Percentiles rank a stretch among this genome's conserved stretches.
Conservation (phyloP, 108 stramenopile species). For the Cylindrotheca closterium region DNA sequence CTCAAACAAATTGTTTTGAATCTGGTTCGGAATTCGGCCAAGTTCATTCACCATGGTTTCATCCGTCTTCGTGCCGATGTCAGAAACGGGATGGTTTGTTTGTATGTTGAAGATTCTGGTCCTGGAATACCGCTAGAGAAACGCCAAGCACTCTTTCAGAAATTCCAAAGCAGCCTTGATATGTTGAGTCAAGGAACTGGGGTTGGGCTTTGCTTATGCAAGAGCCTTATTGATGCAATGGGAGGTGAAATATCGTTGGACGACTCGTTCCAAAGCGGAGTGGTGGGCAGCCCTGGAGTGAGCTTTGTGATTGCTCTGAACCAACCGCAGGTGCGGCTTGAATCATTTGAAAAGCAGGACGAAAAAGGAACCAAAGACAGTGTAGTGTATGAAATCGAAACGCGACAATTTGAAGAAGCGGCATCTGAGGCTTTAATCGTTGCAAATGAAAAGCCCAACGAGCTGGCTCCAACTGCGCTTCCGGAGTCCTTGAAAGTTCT, state of each 20-base stretch:
- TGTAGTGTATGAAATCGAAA: too few relatives aligned
- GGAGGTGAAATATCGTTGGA: constrained; percentile 26
- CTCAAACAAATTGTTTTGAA: constrained; percentile 36
- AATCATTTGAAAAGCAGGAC: not conserved
- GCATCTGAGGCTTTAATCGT: too few relatives aligned
- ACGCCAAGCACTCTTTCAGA: constrained; percentile 14
- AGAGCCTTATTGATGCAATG: constrained; percentile 15
- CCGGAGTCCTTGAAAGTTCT: constrained; percentile 14
- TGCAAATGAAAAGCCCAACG: not conserved
- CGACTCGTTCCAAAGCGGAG: constrained; percentile 25
- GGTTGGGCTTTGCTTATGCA: constrained; percentile 31
- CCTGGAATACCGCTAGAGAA: constrained; percentile 37
- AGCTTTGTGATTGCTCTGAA: constrained; percentile 24
- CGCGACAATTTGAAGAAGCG: not conserved
- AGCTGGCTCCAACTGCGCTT: not conserved
- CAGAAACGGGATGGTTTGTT: not conserved
- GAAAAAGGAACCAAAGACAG: not conserved
- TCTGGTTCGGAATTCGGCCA: constrained; percentile 20
- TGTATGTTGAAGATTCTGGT: constrained; percentile 45
- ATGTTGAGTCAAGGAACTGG: constrained; percentile 37
- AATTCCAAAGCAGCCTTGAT: constrained; percentile 27
- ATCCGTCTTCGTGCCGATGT: constrained; percentile 26
- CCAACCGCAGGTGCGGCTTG: not conserved
- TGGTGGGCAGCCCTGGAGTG: constrained; percentile 34
- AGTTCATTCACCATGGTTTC: constrained; percentile 33